Evolutionary conservation across 805 yeast genomes (phyloP).

Genomic region (Starmerella powellii): DNA sequence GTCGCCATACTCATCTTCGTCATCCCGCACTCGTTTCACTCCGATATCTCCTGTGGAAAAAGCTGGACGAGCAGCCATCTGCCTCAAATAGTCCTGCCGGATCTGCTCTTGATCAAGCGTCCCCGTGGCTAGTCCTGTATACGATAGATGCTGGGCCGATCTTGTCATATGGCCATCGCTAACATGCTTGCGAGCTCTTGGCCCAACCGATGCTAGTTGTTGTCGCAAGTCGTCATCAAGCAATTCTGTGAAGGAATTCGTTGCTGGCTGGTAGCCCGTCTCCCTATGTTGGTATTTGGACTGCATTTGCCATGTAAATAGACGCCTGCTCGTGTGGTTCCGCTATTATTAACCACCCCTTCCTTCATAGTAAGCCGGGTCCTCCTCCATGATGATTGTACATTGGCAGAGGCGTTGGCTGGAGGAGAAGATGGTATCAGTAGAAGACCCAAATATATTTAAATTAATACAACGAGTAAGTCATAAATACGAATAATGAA

Average conservation of each 20-base stretch:
- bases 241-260: constrained; percentile 7
- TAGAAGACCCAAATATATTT: too few relatives aligned
- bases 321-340: too few relatives aligned
- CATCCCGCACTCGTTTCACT: constrained; percentile 5
- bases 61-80: constrained; percentile 4
- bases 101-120: constrained; percentile 17
- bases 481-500: too few relatives aligned
- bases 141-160: constrained; percentile 22
- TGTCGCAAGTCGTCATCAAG: constrained; percentile 22
- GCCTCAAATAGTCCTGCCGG: background rate
- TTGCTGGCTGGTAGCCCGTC: background rate
- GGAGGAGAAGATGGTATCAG: too few relatives aligned
- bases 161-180: constrained; percentile 27
- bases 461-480: too few relatives aligned
- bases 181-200: constrained; percentile 25
- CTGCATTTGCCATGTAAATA: background rate
- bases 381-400: too few relatives aligned
- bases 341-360: too few relatives aligned
- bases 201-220: constrained; percentile 23
- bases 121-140: constrained; percentile 22
- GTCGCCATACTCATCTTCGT: constrained; percentile 23
- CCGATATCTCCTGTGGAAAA: constrained; percentile 6
- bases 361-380: background rate
- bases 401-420: too few relatives aligned
- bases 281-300: constrained; percentile 1